Conservation (phyloP, 2,329 filamentous ascomycete genomes). For the Periconia sp. region DNA sequence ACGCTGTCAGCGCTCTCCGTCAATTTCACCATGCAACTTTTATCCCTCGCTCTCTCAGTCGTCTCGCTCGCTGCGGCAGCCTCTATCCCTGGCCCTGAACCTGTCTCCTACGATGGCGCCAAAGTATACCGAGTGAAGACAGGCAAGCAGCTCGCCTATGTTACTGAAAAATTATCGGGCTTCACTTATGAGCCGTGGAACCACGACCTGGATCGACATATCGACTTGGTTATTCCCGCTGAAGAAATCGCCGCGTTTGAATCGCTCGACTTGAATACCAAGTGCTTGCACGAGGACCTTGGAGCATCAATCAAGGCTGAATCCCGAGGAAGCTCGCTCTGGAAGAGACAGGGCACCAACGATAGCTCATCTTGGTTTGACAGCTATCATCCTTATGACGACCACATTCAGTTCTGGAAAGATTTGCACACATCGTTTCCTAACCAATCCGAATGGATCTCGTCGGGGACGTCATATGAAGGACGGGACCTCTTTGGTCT, state of each 20-base stretch:
- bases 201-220: slow-evolving; percentile 28
- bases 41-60: slow-evolving; percentile 12
- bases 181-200: slow-evolving; percentile 44
- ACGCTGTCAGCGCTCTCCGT: neutral
- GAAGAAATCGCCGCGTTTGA: slow-evolving; percentile 44
- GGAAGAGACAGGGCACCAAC: slow-evolving; percentile 24
- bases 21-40: slow-evolving; percentile 18
- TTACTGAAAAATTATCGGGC: slow-evolving; percentile 38
- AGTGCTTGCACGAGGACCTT: slow-evolving; percentile 48
- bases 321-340: slow-evolving; percentile 44
- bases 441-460: slow-evolving; percentile 31
- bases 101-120: slow-evolving; percentile 43
- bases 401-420: slow-evolving; percentile 33
- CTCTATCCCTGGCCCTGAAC: slow-evolving; percentile 24
- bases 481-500: slow-evolving; percentile 34
- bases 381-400: slow-evolving; percentile 35
- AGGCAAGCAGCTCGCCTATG: slow-evolving; percentile 31
- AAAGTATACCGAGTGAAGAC: slow-evolving; percentile 45
- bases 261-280: slow-evolving; percentile 35
- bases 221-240: slow-evolving; percentile 49
- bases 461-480: slow-evolving; percentile 31
- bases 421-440: slow-evolving; percentile 29
- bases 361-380: slow-evolving; percentile 26
- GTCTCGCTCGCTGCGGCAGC: slow-evolving; percentile 18
- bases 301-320: slow-evolving; percentile 48